These are phyloP conservation scores for Tuber brumale DNA, from an alignment of 495 filamentous ascomycete genomes.

Conservation along the genomic window DNA sequence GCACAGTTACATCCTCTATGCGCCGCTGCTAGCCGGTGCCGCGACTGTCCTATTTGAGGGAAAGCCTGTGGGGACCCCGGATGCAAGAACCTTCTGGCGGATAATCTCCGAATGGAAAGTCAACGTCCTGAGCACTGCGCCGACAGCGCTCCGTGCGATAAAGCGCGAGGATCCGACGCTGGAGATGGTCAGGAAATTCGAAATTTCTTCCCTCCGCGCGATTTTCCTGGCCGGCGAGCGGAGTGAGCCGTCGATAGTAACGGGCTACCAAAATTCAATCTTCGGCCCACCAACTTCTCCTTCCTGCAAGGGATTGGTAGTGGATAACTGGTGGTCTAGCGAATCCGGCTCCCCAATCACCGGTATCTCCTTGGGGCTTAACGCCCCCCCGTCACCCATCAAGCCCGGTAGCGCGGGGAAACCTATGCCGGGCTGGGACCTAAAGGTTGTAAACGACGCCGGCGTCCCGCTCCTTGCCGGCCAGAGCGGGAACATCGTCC, in stretches of 20 bases:
- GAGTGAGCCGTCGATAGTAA: conserved; percentile 79
- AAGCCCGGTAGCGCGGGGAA: conserved; percentile 84
- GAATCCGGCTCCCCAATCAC: conserved; percentile 88
- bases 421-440: conserved; percentile 84
- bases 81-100: conserved; percentile 81
- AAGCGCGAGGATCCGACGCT: conserved; percentile 76
- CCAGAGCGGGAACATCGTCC: conserved; percentile 86
- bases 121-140: conserved; percentile 76
- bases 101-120: conserved; percentile 78
- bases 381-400: conserved; percentile 42
- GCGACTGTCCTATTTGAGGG: conserved; percentile 87
- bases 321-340: conserved; percentile 97
- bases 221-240: conserved; percentile 85
- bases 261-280: conserved; percentile 67
- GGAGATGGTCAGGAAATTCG: conserved; percentile 56
- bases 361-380: conserved; percentile 57
- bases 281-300: conserved; percentile 36
- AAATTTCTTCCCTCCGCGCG: conserved; percentile 59
- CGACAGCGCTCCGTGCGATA: conserved; percentile 80
- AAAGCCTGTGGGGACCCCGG: conserved; percentile 83
- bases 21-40: conserved; percentile 72
- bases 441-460: conserved; percentile 71
- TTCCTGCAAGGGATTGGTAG: conserved; percentile 51
- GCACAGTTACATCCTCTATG: conserved; percentile 81
- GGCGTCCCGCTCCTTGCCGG: conserved; percentile 61